phyloP scores from a whole-genome alignment of 306 rosid species.

The Rosa chinensis region DNA sequence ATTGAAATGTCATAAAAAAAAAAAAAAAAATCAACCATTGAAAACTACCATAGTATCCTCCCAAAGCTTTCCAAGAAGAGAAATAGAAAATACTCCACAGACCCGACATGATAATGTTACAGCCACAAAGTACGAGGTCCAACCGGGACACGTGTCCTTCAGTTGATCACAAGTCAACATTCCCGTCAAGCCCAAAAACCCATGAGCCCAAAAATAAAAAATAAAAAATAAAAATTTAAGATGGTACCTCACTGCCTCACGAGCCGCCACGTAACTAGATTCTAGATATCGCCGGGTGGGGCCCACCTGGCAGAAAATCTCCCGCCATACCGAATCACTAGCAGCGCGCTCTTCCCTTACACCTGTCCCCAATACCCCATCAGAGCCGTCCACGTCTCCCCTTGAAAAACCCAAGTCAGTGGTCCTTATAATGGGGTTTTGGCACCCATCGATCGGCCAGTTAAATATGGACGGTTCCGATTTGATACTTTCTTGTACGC shows the following conservation, averaged over 20 bases:
- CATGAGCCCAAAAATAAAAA: background rate
- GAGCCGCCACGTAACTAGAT: slow-evolving; percentile 53
- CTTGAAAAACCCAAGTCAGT: slow-evolving; percentile 31
- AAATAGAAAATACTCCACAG: background rate
- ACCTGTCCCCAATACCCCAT: slow-evolving; percentile 36
- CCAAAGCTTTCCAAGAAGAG: too few relatives aligned
- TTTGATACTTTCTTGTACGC: slow-evolving; percentile 7
- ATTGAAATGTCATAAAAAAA: too few relatives aligned
- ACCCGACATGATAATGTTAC: background rate
- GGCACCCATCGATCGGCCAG: slow-evolving; percentile 34
- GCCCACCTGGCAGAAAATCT: slow-evolving; percentile 30
- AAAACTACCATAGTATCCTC: too few relatives aligned
- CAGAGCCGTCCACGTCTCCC: slow-evolving; percentile 71
- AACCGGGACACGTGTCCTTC: slow-evolving; percentile 35
- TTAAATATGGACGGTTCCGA: slow-evolving; percentile 33
- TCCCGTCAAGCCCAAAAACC: slow-evolving; percentile 15
- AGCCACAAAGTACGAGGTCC: slow-evolving; percentile 17
- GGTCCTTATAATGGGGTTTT: slow-evolving; percentile 28
- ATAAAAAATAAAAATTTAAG: background rate
- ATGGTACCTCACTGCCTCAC: slow-evolving; percentile 13
- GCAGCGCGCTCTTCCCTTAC: slow-evolving; percentile 27
- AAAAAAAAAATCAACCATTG: too few relatives aligned
- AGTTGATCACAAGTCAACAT: background rate
- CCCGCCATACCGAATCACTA: slow-evolving; percentile 34
- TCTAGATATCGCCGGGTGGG: slow-evolving; percentile 13